Conservation (phyloP, 768 basidiomycete genomes). For the Dioszegia hungarica region DNA sequence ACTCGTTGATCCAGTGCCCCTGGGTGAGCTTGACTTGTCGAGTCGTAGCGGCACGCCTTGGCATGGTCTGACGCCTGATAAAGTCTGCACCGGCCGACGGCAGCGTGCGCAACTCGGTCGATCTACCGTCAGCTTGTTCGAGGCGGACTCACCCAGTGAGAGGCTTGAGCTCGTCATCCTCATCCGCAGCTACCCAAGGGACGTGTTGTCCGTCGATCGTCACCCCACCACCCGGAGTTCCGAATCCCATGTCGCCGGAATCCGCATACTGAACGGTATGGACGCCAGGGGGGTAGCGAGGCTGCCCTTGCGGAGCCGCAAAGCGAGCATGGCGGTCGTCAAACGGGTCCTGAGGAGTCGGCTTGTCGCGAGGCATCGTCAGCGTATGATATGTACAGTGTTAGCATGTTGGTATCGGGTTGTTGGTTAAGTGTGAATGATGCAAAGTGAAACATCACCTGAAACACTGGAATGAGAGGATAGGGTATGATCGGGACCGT, state of each 20-base stretch:
- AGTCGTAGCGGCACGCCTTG: constrained; percentile 75
- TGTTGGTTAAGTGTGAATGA: no score
- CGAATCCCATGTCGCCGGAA: background rate
- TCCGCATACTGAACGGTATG: constrained; percentile 1
- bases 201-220: constrained; percentile 28
- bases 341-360: background rate
- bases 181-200: constrained; percentile 34
- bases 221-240: constrained; percentile 16
- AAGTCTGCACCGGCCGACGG: constrained; percentile 36
- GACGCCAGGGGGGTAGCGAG: background rate
- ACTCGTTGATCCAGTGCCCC: constrained; percentile 84
- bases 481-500: no score
- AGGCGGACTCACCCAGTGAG: constrained; percentile 10
- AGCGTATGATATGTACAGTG: background rate
- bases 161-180: constrained; percentile 37
- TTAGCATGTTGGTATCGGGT: background rate
- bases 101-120: background rate
- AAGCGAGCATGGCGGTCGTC: constrained; percentile 5
- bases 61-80: constrained; percentile 73
- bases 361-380: background rate
- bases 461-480: background rate
- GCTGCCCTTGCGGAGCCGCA: background rate
- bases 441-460: no score
- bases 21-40: constrained; percentile 88
- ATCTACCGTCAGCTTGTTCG: constrained; percentile 6